Conservation (phyloP, 176 grass and related monocot genomes). For the Oryza nivara region DNA sequence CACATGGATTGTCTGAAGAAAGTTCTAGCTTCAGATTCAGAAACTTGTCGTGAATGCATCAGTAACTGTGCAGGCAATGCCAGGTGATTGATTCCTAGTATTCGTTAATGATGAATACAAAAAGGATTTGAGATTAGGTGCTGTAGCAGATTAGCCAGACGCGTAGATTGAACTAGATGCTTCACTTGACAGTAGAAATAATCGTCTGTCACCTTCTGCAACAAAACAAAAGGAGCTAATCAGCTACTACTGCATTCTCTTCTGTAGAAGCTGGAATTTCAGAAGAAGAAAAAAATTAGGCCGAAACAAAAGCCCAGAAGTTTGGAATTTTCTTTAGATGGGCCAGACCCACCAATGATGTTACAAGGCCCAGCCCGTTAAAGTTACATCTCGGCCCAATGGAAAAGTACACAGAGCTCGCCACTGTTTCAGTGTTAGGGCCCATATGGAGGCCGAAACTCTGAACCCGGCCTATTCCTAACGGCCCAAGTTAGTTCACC, state of each 20-base stretch:
- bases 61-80: not conserved
- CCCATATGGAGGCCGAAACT: no score
- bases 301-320: not conserved
- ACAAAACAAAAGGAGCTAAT: not conserved
- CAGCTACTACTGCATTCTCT: not conserved
- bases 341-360: no score
- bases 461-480: not conserved
- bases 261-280: not conserved
- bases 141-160: not conserved
- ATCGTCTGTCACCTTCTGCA: not conserved
- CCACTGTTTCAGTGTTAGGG: no score
- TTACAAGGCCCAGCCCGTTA: no score
- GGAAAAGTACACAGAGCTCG: no score
- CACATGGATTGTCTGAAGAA: conserved; percentile 4
- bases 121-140: not conserved
- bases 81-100: not conserved
- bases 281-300: not conserved
- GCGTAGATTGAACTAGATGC: not conserved
- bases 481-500: not conserved
- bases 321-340: not conserved
- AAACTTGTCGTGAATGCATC: not conserved
- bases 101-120: not conserved
- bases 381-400: no score
- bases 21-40: not conserved
- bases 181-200: not conserved